These are phyloP conservation scores for Mycena vulgaris DNA, from an alignment of 768 basidiomycete genomes.

Conservation along the genomic window DNA sequence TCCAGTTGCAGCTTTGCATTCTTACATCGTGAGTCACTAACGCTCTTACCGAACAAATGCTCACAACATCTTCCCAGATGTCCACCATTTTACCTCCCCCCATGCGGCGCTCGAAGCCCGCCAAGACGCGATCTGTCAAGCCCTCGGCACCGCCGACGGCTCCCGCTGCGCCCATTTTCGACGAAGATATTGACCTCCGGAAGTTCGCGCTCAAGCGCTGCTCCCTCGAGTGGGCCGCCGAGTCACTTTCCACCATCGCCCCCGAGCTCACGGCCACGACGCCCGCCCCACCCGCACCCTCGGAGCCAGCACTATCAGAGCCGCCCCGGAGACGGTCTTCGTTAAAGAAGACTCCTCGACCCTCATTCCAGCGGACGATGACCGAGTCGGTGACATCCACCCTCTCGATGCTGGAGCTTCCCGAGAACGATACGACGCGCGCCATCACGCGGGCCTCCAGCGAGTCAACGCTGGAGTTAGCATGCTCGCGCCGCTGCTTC, in stretches of 20 bases:
- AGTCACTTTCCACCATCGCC: neutral
- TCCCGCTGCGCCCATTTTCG: too few relatives aligned
- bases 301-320: neutral
- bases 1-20: too few relatives aligned
- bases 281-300: neutral
- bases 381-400: neutral
- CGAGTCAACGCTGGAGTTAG: neutral
- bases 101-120: neutral
- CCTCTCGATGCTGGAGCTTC: neutral
- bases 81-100: neutral
- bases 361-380: neutral
- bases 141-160: neutral
- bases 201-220: neutral
- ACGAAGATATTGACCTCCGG: neutral
- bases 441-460: neutral
- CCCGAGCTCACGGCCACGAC: neutral
- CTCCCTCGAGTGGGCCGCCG: neutral
- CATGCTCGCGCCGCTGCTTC: too few relatives aligned
- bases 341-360: neutral
- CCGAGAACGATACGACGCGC: neutral
- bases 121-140: neutral
- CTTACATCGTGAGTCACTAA: too few relatives aligned
- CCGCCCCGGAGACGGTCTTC: neutral
- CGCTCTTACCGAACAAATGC: neutral
- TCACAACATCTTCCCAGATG: neutral